Conservation (phyloP, 75 land plant genomes). For the Larix kaempferi region DNA sequence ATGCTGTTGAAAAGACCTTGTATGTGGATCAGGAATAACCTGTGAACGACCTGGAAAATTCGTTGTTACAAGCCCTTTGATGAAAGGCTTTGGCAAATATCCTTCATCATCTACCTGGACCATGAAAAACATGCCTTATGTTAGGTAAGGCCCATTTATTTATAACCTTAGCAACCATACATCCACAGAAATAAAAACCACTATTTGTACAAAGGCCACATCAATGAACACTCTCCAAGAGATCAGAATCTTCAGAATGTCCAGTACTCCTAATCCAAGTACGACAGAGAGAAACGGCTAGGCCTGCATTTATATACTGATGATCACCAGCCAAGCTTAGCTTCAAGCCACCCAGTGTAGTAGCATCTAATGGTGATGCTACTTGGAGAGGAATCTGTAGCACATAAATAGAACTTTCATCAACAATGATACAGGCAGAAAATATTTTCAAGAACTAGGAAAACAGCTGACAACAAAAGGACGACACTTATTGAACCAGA, state of each 20-base stretch:
- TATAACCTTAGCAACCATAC: background rate
- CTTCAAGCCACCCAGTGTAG: conserved; percentile 40
- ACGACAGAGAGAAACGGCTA: conserved; percentile 78
- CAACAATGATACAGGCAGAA: background rate
- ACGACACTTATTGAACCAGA: background rate
- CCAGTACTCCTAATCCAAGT: conserved; percentile 57
- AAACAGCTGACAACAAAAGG: background rate
- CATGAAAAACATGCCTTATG: background rate
- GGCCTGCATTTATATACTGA: conserved; percentile 78
- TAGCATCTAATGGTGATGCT: conserved; percentile 42
- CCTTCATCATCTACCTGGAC: conserved; percentile 5
- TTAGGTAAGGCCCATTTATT: background rate
- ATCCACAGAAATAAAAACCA: background rate
- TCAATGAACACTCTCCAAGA: conserved; percentile 19
- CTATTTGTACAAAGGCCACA: background rate
- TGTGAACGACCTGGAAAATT: conserved; percentile 86
- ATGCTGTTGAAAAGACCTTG: background rate
- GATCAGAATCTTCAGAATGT: conserved; percentile 21
- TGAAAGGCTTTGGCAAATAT: conserved; percentile 64
- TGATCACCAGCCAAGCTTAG: conserved; percentile 88
- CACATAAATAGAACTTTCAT: background rate
- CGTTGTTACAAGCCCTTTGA: conserved; percentile 69
- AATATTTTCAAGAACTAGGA: background rate
- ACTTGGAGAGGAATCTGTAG: conserved; percentile 61
- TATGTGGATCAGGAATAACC: conserved; percentile 46